phyloP scores from a whole-genome alignment of 2,329 filamentous ascomycete genomes.

The Sporothrix sp. region DNA sequence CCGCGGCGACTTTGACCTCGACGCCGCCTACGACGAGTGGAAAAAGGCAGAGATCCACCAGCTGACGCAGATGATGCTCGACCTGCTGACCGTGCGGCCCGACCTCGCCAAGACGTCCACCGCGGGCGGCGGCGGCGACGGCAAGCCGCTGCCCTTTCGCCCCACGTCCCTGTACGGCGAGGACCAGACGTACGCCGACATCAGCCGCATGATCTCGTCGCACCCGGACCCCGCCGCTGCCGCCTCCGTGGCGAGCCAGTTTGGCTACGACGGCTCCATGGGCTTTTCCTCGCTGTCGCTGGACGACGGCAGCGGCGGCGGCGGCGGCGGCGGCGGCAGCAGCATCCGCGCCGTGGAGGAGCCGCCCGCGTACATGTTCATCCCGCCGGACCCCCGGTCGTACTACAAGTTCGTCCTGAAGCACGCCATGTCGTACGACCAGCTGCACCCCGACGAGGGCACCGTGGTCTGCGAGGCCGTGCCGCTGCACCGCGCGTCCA shows the following conservation, averaged over 20 bases:
- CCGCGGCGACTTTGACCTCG: conserved; percentile 78
- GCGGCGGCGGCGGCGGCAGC: conserved; percentile 20
- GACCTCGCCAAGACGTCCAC: conserved; percentile 71
- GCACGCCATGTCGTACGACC: conserved; percentile 61
- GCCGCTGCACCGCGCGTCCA: conserved; percentile 66
- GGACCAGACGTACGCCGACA: conserved; percentile 43
- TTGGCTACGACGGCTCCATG: conserved; percentile 55
- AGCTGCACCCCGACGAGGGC: conserved; percentile 32
- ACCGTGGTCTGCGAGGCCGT: conserved; percentile 13
- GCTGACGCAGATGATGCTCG: conserved; percentile 85
- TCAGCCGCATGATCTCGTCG: conserved; percentile 42
- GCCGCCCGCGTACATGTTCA: conserved; percentile 72
- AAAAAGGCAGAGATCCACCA: conserved; percentile 81
- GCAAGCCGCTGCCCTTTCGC: conserved; percentile 49
- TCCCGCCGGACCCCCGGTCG: conserved; percentile 70
- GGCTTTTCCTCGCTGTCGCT: conserved; percentile 58
- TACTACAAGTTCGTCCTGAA: conserved; percentile 77
- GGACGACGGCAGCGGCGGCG: conserved; percentile 28
- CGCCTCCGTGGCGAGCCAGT: conserved; percentile 23
- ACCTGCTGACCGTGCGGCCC: conserved; percentile 77
- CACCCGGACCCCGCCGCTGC: conserved; percentile 23
- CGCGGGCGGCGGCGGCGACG: conserved; percentile 22
- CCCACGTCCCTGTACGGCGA: conserved; percentile 36
- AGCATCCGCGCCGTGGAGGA: conserved; percentile 49
- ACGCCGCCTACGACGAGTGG: conserved; percentile 83